Evolutionary conservation across 495 filamentous ascomycete genomes (phyloP).

Genomic region (Staphylotrichum longicolle): DNA sequence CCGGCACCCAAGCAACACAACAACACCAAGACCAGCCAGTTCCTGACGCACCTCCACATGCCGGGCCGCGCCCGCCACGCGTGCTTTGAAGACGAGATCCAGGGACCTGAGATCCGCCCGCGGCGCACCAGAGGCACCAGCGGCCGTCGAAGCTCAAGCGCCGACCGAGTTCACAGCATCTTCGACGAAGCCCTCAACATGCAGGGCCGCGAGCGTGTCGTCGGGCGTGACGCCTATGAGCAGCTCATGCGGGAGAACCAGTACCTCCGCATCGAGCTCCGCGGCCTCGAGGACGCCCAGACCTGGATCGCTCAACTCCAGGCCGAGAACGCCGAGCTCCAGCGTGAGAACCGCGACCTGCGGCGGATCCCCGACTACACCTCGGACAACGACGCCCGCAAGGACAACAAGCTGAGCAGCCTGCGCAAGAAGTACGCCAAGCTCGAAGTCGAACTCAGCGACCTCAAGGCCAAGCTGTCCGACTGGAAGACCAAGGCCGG

Average conservation of each 20-base stretch:
- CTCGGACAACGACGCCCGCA: conserved; percentile 24
- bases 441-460: conserved; percentile 23
- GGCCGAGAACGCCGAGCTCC: conserved; percentile 19
- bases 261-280: conserved; percentile 26
- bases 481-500: conserved; percentile 5
- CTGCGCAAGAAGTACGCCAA: conserved; percentile 22
- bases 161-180: conserved; percentile 24
- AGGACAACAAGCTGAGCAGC: conserved; percentile 21
- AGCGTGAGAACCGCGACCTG: conserved; percentile 29
- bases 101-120: neutral
- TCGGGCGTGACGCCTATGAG: conserved; percentile 19
- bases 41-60: conserved; percentile 17
- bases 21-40: neutral
- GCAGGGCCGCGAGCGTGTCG: conserved; percentile 25
- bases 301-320: conserved; percentile 4
- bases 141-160: conserved; percentile 22
- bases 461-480: conserved; percentile 18
- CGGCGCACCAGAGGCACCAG: conserved; percentile 21
- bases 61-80: conserved; percentile 25
- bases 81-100: conserved; percentile 24
- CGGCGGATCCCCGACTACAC: conserved; percentile 23
- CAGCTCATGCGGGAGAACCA: conserved; percentile 27
- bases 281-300: conserved; percentile 12
- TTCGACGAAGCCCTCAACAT: conserved; percentile 24
- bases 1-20: neutral